Conservation (phyloP, 352 stramenopile species). For the Phytophthora pisi region DNA sequence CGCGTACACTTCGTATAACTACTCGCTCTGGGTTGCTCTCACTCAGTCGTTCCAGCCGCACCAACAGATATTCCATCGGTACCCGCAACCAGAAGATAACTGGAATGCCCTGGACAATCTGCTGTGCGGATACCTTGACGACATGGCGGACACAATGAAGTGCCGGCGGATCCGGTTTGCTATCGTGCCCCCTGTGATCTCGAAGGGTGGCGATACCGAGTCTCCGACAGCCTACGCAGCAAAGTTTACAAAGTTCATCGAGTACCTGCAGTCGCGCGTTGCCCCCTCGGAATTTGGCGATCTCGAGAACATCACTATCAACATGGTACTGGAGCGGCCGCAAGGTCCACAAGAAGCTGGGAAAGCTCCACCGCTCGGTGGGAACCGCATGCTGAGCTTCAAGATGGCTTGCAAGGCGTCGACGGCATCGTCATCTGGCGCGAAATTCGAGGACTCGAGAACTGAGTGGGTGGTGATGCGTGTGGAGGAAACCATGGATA, state of each 20-base stretch:
- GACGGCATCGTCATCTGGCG: constrained; percentile 20
- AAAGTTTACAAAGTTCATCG: constrained; percentile 68
- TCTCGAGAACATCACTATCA: constrained; percentile 55
- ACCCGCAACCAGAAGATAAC: constrained; percentile 73
- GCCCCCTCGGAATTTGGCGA: constrained; percentile 55
- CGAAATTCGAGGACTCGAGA: constrained; percentile 48
- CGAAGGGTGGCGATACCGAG: constrained; percentile 7
- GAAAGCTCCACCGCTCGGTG: constrained; percentile 12
- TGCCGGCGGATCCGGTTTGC: constrained; percentile 76
- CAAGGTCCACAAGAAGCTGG: constrained; percentile 1
- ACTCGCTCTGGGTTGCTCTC: constrained; percentile 71
- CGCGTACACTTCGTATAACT: constrained; percentile 64
- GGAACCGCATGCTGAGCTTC: constrained; percentile 49
- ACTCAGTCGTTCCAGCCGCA: constrained; percentile 75
- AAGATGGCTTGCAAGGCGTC: constrained; percentile 50
- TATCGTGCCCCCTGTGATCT: constrained; percentile 49
- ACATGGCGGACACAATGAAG: constrained; percentile 77
- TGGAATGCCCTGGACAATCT: constrained; percentile 83
- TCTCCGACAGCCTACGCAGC: constrained; percentile 40
- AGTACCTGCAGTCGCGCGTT: constrained; percentile 68
- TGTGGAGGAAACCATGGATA: constrained; percentile 65
- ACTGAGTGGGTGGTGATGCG: constrained; percentile 80
- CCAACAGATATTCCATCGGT: constrained; percentile 75
- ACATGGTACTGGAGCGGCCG: constrained; percentile 38
- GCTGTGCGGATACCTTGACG: constrained; percentile 75